These are phyloP conservation scores for Sugiyamaella neomexicana DNA, from an alignment of 1,139 yeast species.

Conservation along the genomic window DNA sequence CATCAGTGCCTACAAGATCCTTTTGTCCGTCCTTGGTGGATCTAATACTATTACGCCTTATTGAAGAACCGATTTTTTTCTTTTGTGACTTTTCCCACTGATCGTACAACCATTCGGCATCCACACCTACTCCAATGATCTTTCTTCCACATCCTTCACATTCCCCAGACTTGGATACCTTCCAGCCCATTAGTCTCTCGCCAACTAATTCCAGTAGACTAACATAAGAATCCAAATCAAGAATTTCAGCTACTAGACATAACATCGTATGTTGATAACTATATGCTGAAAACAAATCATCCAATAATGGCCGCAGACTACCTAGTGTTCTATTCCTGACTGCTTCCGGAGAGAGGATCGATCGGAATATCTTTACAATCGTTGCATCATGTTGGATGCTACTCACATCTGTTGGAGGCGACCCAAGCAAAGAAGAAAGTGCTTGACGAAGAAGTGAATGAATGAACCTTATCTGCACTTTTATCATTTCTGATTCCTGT, in stretches of 20 bases:
- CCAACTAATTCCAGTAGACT: conserved; percentile 46
- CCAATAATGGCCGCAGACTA: conserved; percentile 57
- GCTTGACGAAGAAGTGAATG: conserved; percentile 30
- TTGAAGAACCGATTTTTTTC: conserved; percentile 23
- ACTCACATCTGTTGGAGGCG: conserved; percentile 24
- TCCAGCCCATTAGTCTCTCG: conserved; percentile 59
- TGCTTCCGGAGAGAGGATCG: conserved; percentile 31
- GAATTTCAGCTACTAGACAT: conserved; percentile 52
- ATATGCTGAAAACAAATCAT: conserved; percentile 64
- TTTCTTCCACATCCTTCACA: conserved; percentile 73
- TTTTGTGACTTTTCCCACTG: conserved; percentile 33
- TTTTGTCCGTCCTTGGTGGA: conserved; percentile 10
- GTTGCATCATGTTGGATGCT: conserved; percentile 31
- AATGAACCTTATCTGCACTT: conserved; percentile 21
- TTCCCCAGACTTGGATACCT: conserved; percentile 48
- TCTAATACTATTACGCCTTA: not conserved
- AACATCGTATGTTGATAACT: conserved; percentile 62
- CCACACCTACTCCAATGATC: conserved; percentile 62
- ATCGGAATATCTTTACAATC: conserved; percentile 33
- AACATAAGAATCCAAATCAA: conserved; percentile 55
- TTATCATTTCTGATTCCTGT: not conserved
- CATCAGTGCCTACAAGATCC: not conserved
- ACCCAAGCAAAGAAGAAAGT: conserved; percentile 30
- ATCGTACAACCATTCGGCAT: conserved; percentile 40
- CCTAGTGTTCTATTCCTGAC: conserved; percentile 30